Base-by-base conservation (phyloP, 441 rosid genomes). In the Aquilaria agallochum region DNA sequence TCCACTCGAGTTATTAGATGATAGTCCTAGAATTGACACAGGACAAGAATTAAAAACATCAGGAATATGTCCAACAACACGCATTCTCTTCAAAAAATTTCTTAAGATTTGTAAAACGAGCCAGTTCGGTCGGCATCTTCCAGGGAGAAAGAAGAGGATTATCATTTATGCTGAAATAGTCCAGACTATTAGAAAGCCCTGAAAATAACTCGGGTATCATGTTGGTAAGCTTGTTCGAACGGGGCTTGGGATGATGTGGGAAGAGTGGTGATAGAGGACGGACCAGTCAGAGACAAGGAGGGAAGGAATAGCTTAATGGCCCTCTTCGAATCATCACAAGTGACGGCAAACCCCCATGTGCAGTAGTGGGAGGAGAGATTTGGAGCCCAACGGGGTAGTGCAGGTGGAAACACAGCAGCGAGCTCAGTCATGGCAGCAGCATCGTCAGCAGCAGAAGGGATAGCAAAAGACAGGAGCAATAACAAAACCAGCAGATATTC, bases 1-100 rank as follows among this genome's bases (percentile, higher is more conserved):
- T 11, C 78, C 89, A 31, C 82, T 86, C 42, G 83, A 63, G 55
- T 83, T 81, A 57, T 86, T 86, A 61, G 83, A 83, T n/a, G 89
- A 81, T 13, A 86, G 68, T 6, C 89, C 72, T 47, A 86, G 62
- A 34, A 46, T 56, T 68, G 74, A 80, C 59, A 87, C 75, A 73
- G 15, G 73, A 53, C 10, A 85, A 71, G 15, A 84, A 68, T 2
- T 58, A 68, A 68, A 87, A 85, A 88, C 76, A 58, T 83, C 92
- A 1, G 95, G 92, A 46, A 88, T 76, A 40, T 5, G 44, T 6
- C 44, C 44, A 40, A 40, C 44, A 40, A 40, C 44, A 40, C 8
- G 44, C 44, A 4, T 40, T 40, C 44, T 40, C 8, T 40, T 3
- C 44, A 40, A 40, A 40, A 40, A 40, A 40, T 1, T 9, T 9